Evolutionary conservation across 2,329 filamentous ascomycete species (phyloP).

Genomic region (Meredithiella fracta): DNA sequence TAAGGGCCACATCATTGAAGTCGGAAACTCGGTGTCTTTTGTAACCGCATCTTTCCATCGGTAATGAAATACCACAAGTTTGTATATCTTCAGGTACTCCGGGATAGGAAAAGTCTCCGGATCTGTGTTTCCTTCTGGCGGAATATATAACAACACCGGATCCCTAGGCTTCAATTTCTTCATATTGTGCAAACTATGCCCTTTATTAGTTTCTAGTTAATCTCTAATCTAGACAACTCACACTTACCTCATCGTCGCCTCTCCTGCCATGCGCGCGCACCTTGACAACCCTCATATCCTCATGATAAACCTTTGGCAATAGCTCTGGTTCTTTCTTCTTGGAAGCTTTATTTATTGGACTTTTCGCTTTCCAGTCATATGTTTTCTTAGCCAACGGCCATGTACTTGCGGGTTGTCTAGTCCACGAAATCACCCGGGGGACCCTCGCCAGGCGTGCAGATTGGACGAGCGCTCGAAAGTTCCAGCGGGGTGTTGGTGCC

Average conservation of each 20-base stretch:
- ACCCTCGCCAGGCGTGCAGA: no score
- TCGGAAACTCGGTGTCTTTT: conserved; percentile 5
- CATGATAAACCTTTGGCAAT: not conserved
- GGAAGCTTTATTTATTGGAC: no score
- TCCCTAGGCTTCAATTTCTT: conserved; percentile 21
- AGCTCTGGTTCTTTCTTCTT: not conserved
- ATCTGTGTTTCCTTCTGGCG: conserved; percentile 27
- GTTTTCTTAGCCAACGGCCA: no score
- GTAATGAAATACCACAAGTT: conserved; percentile 42
- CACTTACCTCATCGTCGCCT: conserved; percentile 34
- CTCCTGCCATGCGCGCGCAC: conserved; percentile 35
- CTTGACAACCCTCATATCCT: conserved; percentile 18
- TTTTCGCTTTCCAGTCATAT: no score
- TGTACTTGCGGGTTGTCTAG: no score
- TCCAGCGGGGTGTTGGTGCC: no score
- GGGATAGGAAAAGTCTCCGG: conserved; percentile 22
- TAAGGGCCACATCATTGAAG: conserved; percentile 31
- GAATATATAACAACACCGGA: conserved; percentile 40
- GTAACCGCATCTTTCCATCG: conserved; percentile 30
- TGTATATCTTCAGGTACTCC: conserved; percentile 25
- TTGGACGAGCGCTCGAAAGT: no score
- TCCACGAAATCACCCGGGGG: no score
- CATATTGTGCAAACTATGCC: conserved; percentile 33
- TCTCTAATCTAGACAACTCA: not conserved
- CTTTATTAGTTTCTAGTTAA: conserved; percentile 12